Conservation (phyloP, 2,329 filamentous ascomycete species). For the Fusarium cicatricum region DNA sequence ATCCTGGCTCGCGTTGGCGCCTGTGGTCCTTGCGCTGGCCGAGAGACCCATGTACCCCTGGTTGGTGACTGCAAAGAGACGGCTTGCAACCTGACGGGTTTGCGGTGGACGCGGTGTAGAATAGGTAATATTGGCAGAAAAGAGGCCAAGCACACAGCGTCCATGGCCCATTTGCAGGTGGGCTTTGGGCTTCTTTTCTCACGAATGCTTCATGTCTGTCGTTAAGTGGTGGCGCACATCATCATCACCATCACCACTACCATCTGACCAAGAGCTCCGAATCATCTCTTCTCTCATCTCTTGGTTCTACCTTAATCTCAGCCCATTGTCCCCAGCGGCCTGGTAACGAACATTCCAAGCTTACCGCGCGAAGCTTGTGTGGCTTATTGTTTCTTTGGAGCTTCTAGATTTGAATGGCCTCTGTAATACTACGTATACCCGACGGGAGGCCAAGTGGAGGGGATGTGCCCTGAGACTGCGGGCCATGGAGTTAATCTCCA, state of each 20-base stretch:
- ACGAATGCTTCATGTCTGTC: constrained; percentile 13
- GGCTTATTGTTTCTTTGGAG: constrained; percentile 24
- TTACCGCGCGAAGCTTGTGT: constrained; percentile 3
- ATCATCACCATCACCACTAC: background rate
- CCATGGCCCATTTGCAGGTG: background rate
- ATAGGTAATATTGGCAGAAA: constrained; percentile 21
- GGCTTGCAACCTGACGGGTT: constrained; percentile 32
- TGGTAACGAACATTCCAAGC: constrained; percentile 28
- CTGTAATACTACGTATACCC: background rate
- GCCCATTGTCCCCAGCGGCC: constrained; percentile 10
- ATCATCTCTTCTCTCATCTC: constrained; percentile 7
- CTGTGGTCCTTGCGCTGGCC: constrained; percentile 31
- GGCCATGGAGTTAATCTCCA: constrained; percentile 13
- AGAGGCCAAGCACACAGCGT: background rate
- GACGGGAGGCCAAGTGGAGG: background rate
- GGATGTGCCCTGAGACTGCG: constrained; percentile 11
- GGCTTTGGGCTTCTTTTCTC: constrained; percentile 6
- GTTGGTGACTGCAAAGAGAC: constrained; percentile 24
- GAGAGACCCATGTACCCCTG: constrained; percentile 31
- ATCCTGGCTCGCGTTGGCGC: constrained; percentile 25
- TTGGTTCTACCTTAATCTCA: background rate
- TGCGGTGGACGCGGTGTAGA: constrained; percentile 43
- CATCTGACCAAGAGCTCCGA: background rate
- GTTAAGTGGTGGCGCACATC: constrained; percentile 6
- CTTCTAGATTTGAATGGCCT: constrained; percentile 20